Base-by-base conservation (phyloP, 371 early-diverging fungal species). In the Coemansia sp. region DNA sequence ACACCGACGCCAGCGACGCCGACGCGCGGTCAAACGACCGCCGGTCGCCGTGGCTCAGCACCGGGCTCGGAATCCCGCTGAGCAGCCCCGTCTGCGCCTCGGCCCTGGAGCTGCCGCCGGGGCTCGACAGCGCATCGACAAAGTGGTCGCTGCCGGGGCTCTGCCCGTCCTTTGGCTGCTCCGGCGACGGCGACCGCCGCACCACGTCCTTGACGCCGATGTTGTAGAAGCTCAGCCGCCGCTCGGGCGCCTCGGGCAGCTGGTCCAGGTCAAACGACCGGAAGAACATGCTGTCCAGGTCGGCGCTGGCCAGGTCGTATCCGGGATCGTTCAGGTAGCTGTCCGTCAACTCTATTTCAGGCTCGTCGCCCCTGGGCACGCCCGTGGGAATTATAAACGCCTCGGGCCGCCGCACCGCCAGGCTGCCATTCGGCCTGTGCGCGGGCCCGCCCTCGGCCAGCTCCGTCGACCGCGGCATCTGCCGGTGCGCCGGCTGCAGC, bases 201-300 rank as follows among this genome's bases (percentile, higher is more conserved):
- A 50, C 49, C 16, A 59, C 58, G 1, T 63, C 57, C 49, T 53
- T 55, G 7, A 42, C 65, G 13, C 72, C 68, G 45, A 72, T 63
- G 36, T 72, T 72, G 41, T 73, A 73, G 31, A 48, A 39, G 55
- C 61, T 61, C 11, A 64, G 16, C 11, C 56, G 56, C 61, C 73
- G 73, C 35, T 59, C 55, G 14, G 73, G 73, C 3, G 65, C 61
- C 10, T 73, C 73, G 26, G 73, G 73, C 14, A 73, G 61, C 59
- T 60, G 45, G 40, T 73, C 68, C 39, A 68, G 47, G 41, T 73
- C 73, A 57, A 73, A 73, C 9, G 69, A 68, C 43, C 55, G 54
- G 39, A 65, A 61, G 45, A 52, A 64, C 45, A 45, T 30, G 47
- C 65, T 65, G 65, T 61, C 65, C 8, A 73, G 57, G 13, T 60